Conservation (phyloP, 2,329 filamentous ascomycete species). For the Rhinocladiella mackenziei region DNA sequence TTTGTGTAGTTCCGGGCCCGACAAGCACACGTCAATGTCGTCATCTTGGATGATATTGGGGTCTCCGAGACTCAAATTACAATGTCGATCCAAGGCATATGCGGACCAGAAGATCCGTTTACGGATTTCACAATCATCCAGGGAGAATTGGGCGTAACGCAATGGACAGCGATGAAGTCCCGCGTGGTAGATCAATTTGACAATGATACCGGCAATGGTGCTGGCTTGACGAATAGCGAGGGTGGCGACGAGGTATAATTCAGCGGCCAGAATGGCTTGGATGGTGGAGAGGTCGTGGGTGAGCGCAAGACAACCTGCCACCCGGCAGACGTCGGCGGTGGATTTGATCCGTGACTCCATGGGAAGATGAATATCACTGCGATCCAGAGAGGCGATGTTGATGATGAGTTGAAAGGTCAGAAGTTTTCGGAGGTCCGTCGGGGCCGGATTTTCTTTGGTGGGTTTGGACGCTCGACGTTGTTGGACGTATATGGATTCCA, state of each 20-base stretch:
- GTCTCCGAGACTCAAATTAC: slow-evolving; percentile 40
- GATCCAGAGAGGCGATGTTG: slow-evolving; percentile 43
- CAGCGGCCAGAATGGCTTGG: slow-evolving; percentile 48
- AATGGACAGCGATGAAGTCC: slow-evolving; percentile 52
- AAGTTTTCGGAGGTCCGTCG: slow-evolving; percentile 32
- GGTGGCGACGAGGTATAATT: slow-evolving; percentile 47
- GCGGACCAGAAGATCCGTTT: slow-evolving; percentile 44
- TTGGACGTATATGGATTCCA: slow-evolving; percentile 42
- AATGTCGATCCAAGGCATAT: slow-evolving; percentile 41
- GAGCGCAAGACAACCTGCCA: slow-evolving; percentile 25
- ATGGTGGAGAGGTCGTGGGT: slow-evolving; percentile 39
- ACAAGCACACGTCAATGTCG: slow-evolving; percentile 47
- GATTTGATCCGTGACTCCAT: slow-evolving; percentile 38
- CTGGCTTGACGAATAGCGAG: slow-evolving; percentile 50
- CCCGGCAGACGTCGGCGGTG: slow-evolving; percentile 34
- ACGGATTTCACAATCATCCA: slow-evolving; percentile 39
- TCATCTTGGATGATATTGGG: slow-evolving; percentile 42
- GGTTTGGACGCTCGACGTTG: slow-evolving; percentile 33
- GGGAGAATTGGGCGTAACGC: slow-evolving; percentile 46
- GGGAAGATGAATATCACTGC: slow-evolving; percentile 35
- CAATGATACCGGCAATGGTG: slow-evolving; percentile 46
- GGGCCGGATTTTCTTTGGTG: slow-evolving; percentile 13
- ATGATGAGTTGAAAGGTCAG: slow-evolving; percentile 51
- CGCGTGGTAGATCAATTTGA: slow-evolving; percentile 48
- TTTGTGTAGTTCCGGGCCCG: slow-evolving; percentile 30